Evolutionary conservation across 805 yeast genomes (phyloP), one percentile per base, ranked within the genome.

Genomic region (Cyberlindnera americana): DNA sequence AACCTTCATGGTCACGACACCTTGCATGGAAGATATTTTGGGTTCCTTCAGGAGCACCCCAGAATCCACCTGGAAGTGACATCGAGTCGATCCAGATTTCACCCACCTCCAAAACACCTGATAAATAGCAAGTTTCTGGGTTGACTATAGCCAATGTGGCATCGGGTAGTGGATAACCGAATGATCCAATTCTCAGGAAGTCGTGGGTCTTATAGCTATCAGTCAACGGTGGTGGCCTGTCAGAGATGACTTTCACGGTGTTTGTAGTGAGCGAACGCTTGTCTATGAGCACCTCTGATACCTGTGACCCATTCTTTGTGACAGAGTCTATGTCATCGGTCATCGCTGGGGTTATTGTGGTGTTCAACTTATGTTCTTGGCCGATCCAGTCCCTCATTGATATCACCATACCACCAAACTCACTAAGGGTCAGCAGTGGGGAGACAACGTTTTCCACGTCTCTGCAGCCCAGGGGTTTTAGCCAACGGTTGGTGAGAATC

Each of bases 31-130:
- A 88, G 2, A 87, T 82, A 44, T 70, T 73, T 43, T 77, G 80
- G 0, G 95, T 83, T 31, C 84, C 87, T 36, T 65, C 77, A 19
- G 64, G 80, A 15, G 75, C 60, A 1, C 79, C 90, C 81, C 89
- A 88, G 55, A 84, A 86, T 0, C 95, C 96, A 13, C 95, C 96
- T 2, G 95, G 81, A 6, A 93, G 64, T 44, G 95, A 84, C 2
- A 91, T 91, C 30, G 95, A 83, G 53, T 90, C 96, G n/a, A 93
- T 85, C 98, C 98, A 93, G 24, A 93, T 81, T 60, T 93, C 99
- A 19, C 99, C 99, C 13, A 93, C 86, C 47, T 83, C 87, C 54
- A 85, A 76, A 34, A 74, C 81, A 3, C 80, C 78, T 5, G 87
- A 84, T 14, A 93, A 65, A 2, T 81, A 67, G 26, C 81, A 74